phyloP scores from a whole-genome alignment of 495 filamentous ascomycete species.

The Penicillium paxilli region DNA sequence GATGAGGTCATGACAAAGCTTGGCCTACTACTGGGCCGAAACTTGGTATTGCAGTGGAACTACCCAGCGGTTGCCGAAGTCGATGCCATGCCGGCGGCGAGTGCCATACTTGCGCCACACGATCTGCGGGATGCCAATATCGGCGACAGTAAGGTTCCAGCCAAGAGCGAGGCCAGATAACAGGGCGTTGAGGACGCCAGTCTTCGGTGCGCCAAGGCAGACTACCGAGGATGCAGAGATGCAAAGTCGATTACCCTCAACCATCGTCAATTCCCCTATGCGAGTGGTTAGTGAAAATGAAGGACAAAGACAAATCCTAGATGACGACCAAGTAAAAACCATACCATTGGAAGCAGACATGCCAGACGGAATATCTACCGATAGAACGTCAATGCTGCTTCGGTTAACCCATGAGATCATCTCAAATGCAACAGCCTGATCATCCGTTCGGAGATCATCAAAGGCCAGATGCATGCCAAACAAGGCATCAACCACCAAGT shows the following conservation, averaged over 20 bases:
- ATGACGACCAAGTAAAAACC: constrained; percentile 18
- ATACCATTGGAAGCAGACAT: constrained; percentile 76
- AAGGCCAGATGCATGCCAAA: constrained; percentile 82
- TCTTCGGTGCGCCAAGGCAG: constrained; percentile 80
- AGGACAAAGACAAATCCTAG: constrained; percentile 18
- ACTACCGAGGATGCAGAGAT: constrained; percentile 76
- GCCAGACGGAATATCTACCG: constrained; percentile 85
- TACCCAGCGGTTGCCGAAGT: constrained; percentile 85
- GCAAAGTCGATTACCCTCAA: constrained; percentile 72
- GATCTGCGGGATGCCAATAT: constrained; percentile 78
- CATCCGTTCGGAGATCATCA: constrained; percentile 76
- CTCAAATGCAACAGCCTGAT: constrained; percentile 79
- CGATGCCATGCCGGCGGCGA: constrained; percentile 73
- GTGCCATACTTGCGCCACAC: constrained; percentile 88
- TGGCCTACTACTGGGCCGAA: neutral
- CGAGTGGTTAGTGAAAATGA: constrained; percentile 5
- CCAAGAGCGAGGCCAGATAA: constrained; percentile 52
- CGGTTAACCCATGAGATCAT: constrained; percentile 87
- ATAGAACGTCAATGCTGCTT: constrained; percentile 71
- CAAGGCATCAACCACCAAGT: constrained; percentile 85
- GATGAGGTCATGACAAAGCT: neutral
- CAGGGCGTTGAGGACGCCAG: constrained; percentile 73
- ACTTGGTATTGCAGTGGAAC: constrained; percentile 48
- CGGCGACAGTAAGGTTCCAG: constrained; percentile 79
- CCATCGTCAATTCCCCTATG: constrained; percentile 48